Base-by-base conservation (phyloP, 805 yeast species). In the Lipomyces sp. region DNA sequence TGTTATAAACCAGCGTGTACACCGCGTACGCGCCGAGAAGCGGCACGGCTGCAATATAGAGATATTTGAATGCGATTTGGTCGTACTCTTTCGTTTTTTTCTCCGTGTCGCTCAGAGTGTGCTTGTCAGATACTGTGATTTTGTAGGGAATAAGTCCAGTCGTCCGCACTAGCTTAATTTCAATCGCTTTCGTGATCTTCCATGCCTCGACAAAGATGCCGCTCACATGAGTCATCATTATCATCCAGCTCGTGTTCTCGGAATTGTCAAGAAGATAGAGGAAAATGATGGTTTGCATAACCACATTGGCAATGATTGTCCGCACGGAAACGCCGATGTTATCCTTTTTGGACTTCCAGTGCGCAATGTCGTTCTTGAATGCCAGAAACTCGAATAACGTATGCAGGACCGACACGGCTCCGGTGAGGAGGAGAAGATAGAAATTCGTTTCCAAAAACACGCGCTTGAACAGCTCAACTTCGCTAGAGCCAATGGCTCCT, bases 191-290 rank as follows among this genome's bases (percentile, higher is more conserved):
- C 28, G 72, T 70, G 46, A 71, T 68, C 55, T 71, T 71, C 75
- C 75, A 72, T 5, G 74, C 73, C 53, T 72, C 75, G 7, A 72
- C 66, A 11, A 68, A 38, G 31, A 72, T 69, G 21, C 73, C 71
- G 41, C 68, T 35, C 4, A 72, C 72, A 51, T 70, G 74, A 0
- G 69, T 61, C 3, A 64, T 52, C 43, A 70, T 55, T 39, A 72
- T 63, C 72, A 70, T 68, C 48, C 59, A 66, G 28, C 72, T 68
- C 11, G 74, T 70, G 13, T 68, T 67, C 19, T 71, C 74, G 39
- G 66, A 67, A 54, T 68, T 71, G 45, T 71, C 74, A 33, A 71
- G 26, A 39, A 72, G 55, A 45, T 71, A 72, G 8, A 70, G 47
- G 50, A 71, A 61, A n/a, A 72, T 69, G 35, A 72, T 67, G 5